phyloP scores from a whole-genome alignment of 306 rosid species.

The Urtica urens region DNA sequence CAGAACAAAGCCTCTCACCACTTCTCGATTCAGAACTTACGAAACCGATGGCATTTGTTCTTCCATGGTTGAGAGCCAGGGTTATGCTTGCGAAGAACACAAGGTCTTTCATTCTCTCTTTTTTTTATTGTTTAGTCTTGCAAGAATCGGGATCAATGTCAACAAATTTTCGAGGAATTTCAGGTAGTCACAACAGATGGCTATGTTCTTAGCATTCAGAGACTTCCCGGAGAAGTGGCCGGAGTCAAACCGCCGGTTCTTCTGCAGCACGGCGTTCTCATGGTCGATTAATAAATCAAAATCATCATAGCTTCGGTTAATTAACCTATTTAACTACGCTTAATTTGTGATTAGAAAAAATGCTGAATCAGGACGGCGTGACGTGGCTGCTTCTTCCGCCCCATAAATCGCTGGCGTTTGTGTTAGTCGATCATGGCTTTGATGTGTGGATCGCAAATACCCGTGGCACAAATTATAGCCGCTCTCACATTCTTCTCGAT shows the following conservation, averaged over 20 bases:
- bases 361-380: conserved; percentile 15
- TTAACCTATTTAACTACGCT: not conserved
- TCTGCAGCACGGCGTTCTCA: conserved; percentile 63
- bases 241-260: conserved; percentile 39
- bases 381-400: conserved; percentile 78
- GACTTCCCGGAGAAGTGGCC: conserved; percentile 29
- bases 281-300: conserved; percentile 26
- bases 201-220: conserved; percentile 54
- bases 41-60: conserved; percentile 37
- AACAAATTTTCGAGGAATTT: conserved; percentile 10
- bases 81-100: conserved; percentile 61
- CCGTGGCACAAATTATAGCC: conserved; percentile 71
- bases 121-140: not conserved
- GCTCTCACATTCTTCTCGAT: conserved; percentile 30
- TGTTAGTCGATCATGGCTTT: conserved; percentile 61
- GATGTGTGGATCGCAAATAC: conserved; percentile 76
- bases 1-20: conserved; percentile 10
- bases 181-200: conserved; percentile 69
- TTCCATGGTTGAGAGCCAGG: conserved; percentile 42
- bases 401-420: conserved; percentile 46
- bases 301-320: not conserved
- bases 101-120: conserved; percentile 9
- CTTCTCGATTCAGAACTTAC: not conserved
- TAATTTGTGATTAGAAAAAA: not conserved
- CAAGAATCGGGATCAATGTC: not conserved